Conservation (phyloP, 148 eudicot species). For the Chenopodium quinoa region DNA sequence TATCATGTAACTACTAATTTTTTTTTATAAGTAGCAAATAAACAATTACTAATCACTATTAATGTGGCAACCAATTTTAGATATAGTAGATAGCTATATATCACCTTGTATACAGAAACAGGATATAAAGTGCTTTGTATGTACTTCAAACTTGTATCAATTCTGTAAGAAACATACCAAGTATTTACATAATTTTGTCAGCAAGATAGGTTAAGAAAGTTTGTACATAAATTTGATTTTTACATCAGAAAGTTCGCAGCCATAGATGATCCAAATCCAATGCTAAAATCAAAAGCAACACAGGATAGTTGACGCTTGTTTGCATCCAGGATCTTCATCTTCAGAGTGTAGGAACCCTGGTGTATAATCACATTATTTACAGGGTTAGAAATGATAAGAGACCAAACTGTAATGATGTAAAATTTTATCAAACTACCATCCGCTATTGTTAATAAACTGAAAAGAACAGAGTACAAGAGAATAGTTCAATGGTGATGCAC, state of each 20-base stretch:
- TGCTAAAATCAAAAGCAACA: conserved; percentile 65
- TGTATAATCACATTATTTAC: not conserved
- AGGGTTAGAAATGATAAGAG: not conserved
- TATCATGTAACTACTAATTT: not conserved
- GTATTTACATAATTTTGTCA: not conserved
- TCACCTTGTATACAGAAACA: too few relatives aligned
- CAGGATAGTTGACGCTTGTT: conserved; percentile 61
- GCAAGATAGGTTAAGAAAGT: not conserved
- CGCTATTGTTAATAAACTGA: too few relatives aligned
- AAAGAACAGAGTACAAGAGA: too few relatives aligned
- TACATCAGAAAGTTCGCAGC: conserved; percentile 10
- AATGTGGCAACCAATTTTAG: too few relatives aligned
- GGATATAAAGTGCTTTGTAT: too few relatives aligned
- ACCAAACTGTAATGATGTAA: not conserved
- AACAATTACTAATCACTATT: too few relatives aligned
- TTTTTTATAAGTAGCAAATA: not conserved
- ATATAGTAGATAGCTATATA: too few relatives aligned
- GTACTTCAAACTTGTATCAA: not conserved
- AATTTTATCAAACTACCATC: not conserved
- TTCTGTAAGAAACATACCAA: not conserved
- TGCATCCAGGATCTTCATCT: conserved; percentile 58
- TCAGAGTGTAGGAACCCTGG: conserved; percentile 76
- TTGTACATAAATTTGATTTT: not conserved
- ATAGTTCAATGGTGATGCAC: too few relatives aligned
- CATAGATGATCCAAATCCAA: conserved; percentile 44